These are phyloP conservation scores for Parascedosporium putredinis DNA, from an alignment of 2,329 filamentous ascomycete genomes.

Conservation along the genomic window DNA sequence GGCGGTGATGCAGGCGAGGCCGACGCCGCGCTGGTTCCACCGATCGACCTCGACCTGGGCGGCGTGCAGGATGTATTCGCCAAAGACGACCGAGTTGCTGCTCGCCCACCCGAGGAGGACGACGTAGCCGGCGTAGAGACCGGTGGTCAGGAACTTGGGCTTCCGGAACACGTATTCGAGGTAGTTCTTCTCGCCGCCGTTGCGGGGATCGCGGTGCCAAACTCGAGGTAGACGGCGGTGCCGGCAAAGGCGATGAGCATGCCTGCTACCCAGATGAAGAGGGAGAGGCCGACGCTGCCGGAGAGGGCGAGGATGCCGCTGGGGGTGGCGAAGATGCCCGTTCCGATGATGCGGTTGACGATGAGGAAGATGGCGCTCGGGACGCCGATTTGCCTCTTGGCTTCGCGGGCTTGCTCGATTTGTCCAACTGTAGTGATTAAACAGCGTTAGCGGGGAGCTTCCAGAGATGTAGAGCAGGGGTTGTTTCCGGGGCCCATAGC, in stretches of 20 bases:
- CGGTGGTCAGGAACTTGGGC: constrained; percentile 51
- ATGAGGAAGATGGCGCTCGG: constrained; percentile 47
- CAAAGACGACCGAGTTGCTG: constrained; percentile 59
- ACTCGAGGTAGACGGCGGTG: constrained; percentile 56
- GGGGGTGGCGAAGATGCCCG: constrained; percentile 57
- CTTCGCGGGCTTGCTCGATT: constrained; percentile 30
- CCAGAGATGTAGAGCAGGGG: background rate
- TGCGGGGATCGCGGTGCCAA: constrained; percentile 55
- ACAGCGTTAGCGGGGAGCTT: background rate
- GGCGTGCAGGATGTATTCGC: constrained; percentile 59
- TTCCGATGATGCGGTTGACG: constrained; percentile 57
- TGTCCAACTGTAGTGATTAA: constrained; percentile 14
- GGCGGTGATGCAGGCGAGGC: constrained; percentile 53
- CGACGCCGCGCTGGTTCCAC: constrained; percentile 59
- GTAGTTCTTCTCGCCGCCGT: constrained; percentile 59
- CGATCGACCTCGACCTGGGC: constrained; percentile 49
- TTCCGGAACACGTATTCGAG: constrained; percentile 53
- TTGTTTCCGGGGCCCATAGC: too few relatives aligned
- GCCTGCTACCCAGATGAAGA: constrained; percentile 54
- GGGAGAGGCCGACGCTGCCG: constrained; percentile 50
- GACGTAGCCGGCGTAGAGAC: constrained; percentile 50
- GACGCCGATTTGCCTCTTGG: constrained; percentile 45
- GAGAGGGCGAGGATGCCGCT: constrained; percentile 44
- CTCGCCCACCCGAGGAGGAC: constrained; percentile 55
- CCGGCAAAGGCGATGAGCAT: constrained; percentile 52